phyloP scores from a whole-genome alignment of 179 eudicot species.

The Pouteria campechiana region DNA sequence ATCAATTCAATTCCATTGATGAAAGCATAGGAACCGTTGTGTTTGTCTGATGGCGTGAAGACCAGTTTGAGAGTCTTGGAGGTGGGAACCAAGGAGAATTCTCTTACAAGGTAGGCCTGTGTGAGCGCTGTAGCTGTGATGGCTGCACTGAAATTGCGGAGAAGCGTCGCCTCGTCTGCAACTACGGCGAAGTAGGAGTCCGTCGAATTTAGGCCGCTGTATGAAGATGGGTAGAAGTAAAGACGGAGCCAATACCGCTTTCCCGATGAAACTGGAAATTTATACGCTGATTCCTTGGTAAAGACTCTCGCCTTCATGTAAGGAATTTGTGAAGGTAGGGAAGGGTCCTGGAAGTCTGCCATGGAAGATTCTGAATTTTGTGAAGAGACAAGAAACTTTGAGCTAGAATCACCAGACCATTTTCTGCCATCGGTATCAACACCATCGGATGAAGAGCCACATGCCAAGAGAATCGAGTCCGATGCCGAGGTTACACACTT shows the following conservation, averaged over 20 bases:
- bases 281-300: conserved; percentile 41
- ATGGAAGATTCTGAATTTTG: conserved; percentile 12
- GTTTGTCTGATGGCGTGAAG: conserved; percentile 45
- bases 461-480: conserved; percentile 16
- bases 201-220: conserved; percentile 30
- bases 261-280: conserved; percentile 30
- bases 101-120: conserved; percentile 64
- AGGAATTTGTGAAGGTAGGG: conserved; percentile 57
- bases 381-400: conserved; percentile 10
- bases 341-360: conserved; percentile 69
- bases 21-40: conserved; percentile 43
- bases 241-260: conserved; percentile 43
- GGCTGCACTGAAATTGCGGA: conserved; percentile 68
- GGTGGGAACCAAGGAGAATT: conserved; percentile 45
- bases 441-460: conserved; percentile 45
- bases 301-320: conserved; percentile 71
- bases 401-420: conserved; percentile 55
- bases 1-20: conserved; percentile 83
- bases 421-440: conserved; percentile 45
- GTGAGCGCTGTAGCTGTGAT: conserved; percentile 58
- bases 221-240: conserved; percentile 71
- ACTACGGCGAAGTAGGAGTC: conserved; percentile 58
- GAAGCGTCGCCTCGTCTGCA: conserved; percentile 42
- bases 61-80: conserved; percentile 21
- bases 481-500: neutral